Conservation (phyloP, 345 rosid genomes). For the Capsella bursapastoris region DNA sequence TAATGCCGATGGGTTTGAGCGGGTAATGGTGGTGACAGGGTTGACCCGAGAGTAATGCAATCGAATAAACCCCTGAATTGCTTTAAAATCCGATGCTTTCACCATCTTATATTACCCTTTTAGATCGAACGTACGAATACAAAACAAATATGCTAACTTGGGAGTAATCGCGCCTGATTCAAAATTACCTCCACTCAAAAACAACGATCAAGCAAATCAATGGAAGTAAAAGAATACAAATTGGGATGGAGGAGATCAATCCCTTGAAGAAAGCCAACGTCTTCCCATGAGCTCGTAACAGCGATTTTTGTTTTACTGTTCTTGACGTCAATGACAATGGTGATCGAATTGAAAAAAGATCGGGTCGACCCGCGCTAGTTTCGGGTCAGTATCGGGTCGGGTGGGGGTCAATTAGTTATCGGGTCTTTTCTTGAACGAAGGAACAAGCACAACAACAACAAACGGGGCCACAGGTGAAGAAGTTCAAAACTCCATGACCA, state of each 20-base stretch:
- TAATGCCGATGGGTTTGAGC: constrained; percentile 41
- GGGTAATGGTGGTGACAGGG: constrained; percentile 33
- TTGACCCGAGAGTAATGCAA: constrained; percentile 48
- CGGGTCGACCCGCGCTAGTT: constrained; percentile 2
- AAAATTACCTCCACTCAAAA: background rate
- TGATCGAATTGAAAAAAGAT: constrained; percentile 6
- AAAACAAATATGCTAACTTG: background rate
- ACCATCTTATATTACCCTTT: constrained; percentile 44
- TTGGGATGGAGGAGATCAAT: constrained; percentile 23
- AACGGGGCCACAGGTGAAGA: constrained; percentile 36
- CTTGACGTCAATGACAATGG: constrained; percentile 13
- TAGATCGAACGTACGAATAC: constrained; percentile 26
- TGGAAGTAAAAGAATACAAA: background rate
- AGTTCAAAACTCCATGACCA: constrained; percentile 38
- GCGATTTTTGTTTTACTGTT: constrained; percentile 6
- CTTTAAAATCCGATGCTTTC: constrained; percentile 49
- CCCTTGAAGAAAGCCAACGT: background rate
- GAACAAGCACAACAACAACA: constrained; percentile 17
- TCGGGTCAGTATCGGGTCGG: background rate
- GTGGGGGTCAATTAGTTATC: constrained; percentile 10
- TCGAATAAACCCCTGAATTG: constrained; percentile 51
- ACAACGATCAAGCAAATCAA: constrained; percentile 1
- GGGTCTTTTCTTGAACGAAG: constrained; percentile 42
- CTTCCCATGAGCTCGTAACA: constrained; percentile 31
- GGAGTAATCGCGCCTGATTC: background rate